These are phyloP conservation scores for Begonia fuchsioides DNA, from an alignment of 306 rosid species.

Conservation along the genomic window DNA sequence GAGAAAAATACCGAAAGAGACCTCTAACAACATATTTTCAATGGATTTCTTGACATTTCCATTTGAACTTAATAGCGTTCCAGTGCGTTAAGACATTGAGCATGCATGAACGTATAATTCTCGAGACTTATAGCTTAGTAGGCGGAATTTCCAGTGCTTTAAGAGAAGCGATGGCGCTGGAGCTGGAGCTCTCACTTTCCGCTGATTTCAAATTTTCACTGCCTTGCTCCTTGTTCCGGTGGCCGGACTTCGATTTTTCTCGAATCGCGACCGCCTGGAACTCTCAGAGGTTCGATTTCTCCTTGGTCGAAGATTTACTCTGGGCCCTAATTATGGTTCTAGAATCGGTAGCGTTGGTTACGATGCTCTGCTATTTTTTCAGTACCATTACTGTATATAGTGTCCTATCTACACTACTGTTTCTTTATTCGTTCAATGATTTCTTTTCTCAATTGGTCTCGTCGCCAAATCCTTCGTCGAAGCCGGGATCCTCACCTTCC, in stretches of 20 bases:
- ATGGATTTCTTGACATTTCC: no score
- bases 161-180: no score
- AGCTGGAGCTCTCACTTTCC: slow-evolving; percentile 1
- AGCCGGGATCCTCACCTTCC: no score
- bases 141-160: no score
- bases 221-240: background rate
- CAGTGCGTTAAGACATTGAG: no score
- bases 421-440: background rate
- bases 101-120: no score
- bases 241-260: slow-evolving; percentile 1
- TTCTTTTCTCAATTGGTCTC: background rate
- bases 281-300: slow-evolving; percentile 1
- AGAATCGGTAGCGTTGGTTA: slow-evolving; percentile 11
- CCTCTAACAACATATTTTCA: no score
- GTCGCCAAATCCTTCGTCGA: no score
- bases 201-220: slow-evolving; percentile 3
- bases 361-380: slow-evolving; percentile 8
- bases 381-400: background rate
- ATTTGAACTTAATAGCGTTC: no score
- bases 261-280: slow-evolving; percentile 2
- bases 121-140: no score
- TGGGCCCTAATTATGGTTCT: slow-evolving; percentile 4
- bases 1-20: no score
- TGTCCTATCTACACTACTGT: background rate
- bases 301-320: slow-evolving; percentile 3